These are phyloP conservation scores for Oldenlandia corymbosa DNA, from an alignment of 257 asterid genomes.

Conservation along the genomic window DNA sequence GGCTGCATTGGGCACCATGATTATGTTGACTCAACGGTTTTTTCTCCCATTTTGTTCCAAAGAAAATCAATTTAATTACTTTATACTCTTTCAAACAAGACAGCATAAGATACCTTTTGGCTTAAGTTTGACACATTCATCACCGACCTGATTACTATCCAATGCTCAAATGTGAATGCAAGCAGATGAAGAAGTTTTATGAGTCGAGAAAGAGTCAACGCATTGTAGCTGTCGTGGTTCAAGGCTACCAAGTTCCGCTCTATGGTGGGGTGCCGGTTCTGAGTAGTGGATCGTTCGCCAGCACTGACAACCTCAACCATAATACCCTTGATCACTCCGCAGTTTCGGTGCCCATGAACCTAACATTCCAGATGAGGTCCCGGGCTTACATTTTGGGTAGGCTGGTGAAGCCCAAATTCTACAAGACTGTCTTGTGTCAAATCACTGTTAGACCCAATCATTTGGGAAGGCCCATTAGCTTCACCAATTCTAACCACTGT, in stretches of 20 bases:
- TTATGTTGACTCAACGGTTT: no score
- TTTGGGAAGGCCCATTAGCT: constrained; percentile 52
- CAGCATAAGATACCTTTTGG: no score
- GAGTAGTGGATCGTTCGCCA: no score
- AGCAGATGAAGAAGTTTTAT: constrained; percentile 60
- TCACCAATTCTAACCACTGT: constrained; percentile 42
- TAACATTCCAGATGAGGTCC: constrained; percentile 63
- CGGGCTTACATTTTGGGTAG: constrained; percentile 72
- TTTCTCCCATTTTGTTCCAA: no score
- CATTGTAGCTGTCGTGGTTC: constrained; percentile 40
- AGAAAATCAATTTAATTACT: no score
- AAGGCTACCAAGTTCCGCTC: constrained; percentile 76
- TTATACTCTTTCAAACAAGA: no score
- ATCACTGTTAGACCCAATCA: constrained; percentile 49
- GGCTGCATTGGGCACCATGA: not conserved
- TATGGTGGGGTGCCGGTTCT: constrained; percentile 72
- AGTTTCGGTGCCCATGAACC: constrained; percentile 65
- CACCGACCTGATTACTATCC: not conserved
- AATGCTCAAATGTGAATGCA: not conserved
- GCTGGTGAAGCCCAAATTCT: constrained; percentile 68
- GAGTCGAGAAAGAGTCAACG: constrained; percentile 61
- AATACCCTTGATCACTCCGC: no score
- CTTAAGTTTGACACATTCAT: not conserved
- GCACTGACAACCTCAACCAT: no score
- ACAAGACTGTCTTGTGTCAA: constrained; percentile 35